Base-by-base conservation (phyloP, 2,329 filamentous ascomycete species). In the Venturia aucupariae region DNA sequence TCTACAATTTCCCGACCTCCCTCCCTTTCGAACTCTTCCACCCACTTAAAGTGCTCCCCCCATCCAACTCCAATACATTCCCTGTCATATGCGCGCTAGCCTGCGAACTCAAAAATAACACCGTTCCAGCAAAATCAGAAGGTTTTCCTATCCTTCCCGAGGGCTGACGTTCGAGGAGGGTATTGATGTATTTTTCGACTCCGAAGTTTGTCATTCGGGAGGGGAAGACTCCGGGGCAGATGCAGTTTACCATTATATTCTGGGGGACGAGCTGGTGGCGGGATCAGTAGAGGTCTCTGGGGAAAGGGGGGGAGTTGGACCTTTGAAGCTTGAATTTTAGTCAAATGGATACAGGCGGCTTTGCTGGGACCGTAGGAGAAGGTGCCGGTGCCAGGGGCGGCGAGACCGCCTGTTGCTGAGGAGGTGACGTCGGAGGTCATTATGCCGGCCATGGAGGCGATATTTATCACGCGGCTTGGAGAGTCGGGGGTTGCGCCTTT, bases 131-230 rank as follows among this genome's bases (percentile, higher is more conserved):
- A 68, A 81, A 80, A 67, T 81, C 79, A 64, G 75, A 74, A 1
- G 79, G 78, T 68, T 77, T 79, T 4, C 79, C 79, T 39, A 81
- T 74, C 19, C 79, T 70, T 0, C 79, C 79, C 13, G 75, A 78
- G 1, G 79, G 79, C 70, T 81, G 79, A 7, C 74, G 72, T 0
- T 73, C 68, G 54, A 79, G 75, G 24, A 85, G 75, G 1, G 75
- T 74, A 48, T 83, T 80, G 61, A 76, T 75, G 64, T 77, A 82
- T 63, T 79, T 77, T 39, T 80, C 72, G 57, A 85, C 72, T 0
- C 81, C 82, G 39, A 79, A 81, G n/a, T 75, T 77, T 67, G 82
- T 82, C 81, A 83, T 83, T 59, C 81, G 80, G 38, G 78, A 80
- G 55, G 81, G 75, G 67, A 83, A 83, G 17, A 77, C 75, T n/a